phyloP scores from a whole-genome alignment of 768 basidiomycete genomes.

The Naganishia kalamii region DNA sequence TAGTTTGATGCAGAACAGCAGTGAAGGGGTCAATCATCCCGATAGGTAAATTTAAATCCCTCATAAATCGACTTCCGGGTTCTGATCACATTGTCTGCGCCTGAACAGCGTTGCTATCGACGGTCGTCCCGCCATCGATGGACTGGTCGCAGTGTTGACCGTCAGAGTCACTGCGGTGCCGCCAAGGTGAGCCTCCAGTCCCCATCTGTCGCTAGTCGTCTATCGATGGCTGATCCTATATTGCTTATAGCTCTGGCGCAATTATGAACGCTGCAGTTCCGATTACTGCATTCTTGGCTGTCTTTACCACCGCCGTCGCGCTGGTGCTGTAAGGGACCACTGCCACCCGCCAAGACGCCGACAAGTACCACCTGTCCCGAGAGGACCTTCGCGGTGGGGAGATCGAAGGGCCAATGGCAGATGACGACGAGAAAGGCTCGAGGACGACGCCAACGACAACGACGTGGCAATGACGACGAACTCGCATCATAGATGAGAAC shows the following conservation, averaged over 20 bases:
- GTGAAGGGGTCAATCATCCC: conserved; percentile 48
- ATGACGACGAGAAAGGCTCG: too few species aligned
- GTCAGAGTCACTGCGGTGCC: conserved; percentile 56
- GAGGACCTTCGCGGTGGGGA: background rate
- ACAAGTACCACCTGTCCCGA: background rate
- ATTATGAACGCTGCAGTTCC: background rate
- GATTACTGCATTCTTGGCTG: background rate
- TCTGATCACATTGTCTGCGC: background rate
- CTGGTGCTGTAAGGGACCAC: background rate
- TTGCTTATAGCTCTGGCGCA: background rate
- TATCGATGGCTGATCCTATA: background rate
- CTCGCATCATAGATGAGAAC: background rate
- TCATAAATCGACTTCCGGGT: background rate
- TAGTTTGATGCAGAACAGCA: conserved; percentile 65
- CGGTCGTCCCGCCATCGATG: conserved; percentile 58
- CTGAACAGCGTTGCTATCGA: conserved; percentile 29
- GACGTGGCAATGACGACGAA: too few species aligned
- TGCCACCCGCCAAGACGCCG: background rate
- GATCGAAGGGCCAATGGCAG: background rate
- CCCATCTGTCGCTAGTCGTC: background rate
- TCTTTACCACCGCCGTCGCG: background rate
- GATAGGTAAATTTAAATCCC: conserved; percentile 2
- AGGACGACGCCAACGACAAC: too few species aligned
- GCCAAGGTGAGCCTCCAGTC: background rate
- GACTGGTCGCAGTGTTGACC: conserved; percentile 70